Evolutionary conservation across 495 filamentous ascomycete genomes (phyloP).

Genomic region (Darksidea phi): DNA sequence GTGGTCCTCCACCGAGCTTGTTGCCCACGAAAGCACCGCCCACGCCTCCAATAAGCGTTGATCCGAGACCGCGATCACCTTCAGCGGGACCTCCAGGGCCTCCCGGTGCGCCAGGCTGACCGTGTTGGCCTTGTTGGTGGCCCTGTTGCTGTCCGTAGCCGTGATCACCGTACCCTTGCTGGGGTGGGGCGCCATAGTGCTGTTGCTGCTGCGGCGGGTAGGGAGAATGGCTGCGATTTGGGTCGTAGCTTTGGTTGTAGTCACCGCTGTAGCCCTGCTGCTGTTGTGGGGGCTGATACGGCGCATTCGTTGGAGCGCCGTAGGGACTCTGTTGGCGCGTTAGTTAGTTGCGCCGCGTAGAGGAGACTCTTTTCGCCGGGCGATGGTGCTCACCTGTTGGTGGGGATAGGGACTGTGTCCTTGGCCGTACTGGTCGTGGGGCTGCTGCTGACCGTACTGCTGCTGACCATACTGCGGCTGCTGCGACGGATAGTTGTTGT

Average conservation of each 20-base stretch:
- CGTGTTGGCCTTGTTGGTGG: slow-evolving; percentile 1
- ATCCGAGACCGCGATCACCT: slow-evolving; percentile 54
- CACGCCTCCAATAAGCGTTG: slow-evolving; percentile 55
- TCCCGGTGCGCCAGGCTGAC: slow-evolving; percentile 25
- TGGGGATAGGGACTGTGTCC: slow-evolving; percentile 27
- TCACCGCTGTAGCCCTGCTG: slow-evolving; percentile 21
- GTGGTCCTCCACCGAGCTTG: slow-evolving; percentile 48
- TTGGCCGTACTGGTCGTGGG: slow-evolving; percentile 18
- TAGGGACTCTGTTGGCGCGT: background rate
- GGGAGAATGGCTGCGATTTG: slow-evolving; percentile 29
- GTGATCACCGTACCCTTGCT: slow-evolving; percentile 29
- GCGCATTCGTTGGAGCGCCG: slow-evolving; percentile 11
- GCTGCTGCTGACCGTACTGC: background rate
- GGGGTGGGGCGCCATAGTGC: slow-evolving; percentile 31
- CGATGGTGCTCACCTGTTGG: slow-evolving; percentile 19
- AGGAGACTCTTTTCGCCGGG: too few species aligned
- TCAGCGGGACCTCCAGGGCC: slow-evolving; percentile 41
- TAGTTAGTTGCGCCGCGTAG: background rate
- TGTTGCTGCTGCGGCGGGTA: slow-evolving; percentile 37
- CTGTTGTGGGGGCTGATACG: slow-evolving; percentile 16
- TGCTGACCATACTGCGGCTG: slow-evolving; percentile 10
- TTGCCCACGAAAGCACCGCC: slow-evolving; percentile 55
- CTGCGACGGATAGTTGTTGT: slow-evolving; percentile 4
- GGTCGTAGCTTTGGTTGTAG: slow-evolving; percentile 32
- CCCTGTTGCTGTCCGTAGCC: slow-evolving; percentile 28